A percentile compares a stretch with the other conserved stretches of the same genome.
Evolutionary conservation across 495 filamentous ascomycete species (phyloP).

Genomic region (Chaetomium fimeti): DNA sequence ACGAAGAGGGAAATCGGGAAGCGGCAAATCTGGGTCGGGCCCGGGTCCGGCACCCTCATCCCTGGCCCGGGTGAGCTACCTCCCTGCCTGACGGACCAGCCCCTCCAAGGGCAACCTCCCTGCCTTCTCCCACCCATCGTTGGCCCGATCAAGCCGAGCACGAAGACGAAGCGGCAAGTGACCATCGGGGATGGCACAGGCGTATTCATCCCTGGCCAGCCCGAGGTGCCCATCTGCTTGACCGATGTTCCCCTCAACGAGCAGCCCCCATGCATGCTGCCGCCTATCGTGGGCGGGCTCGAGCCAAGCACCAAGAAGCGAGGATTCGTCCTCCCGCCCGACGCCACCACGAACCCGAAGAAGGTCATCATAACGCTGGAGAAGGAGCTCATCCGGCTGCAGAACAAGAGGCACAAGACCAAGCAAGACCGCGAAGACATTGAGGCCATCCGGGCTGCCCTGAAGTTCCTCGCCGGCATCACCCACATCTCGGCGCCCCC

Average conservation of each 20-base stretch:
- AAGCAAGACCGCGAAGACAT: constrained; percentile 29
- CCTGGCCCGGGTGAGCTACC: constrained; percentile 22
- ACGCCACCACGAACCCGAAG: constrained; percentile 29
- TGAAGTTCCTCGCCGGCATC: constrained; percentile 32
- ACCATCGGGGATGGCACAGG: constrained; percentile 21
- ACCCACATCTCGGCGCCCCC: constrained; percentile 30
- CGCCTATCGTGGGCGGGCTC: constrained; percentile 24
- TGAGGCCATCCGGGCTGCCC: constrained; percentile 28
- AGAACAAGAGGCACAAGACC: constrained; percentile 36
- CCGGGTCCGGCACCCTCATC: constrained; percentile 19
- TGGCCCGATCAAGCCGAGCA: constrained; percentile 31
- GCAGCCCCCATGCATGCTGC: constrained; percentile 29
- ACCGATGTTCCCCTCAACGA: constrained; percentile 15
- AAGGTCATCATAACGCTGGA: constrained; percentile 32
- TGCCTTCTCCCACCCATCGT: constrained; percentile 35
- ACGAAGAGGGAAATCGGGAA: constrained; percentile 23
- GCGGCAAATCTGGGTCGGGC: constrained; percentile 28
- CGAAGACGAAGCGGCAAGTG: constrained; percentile 36
- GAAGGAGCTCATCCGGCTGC: constrained; percentile 27
- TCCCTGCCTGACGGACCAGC: constrained; percentile 21
- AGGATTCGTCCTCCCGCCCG: constrained; percentile 23
- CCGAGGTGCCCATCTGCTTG: constrained; percentile 15
- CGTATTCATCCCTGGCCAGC: constrained; percentile 15
- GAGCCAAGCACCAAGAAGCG: constrained; percentile 16
- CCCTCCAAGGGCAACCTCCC: constrained; percentile 24